Evolutionary conservation across 257 asterid genomes (phyloP).

Genomic region (Haberlea rhodopensis): DNA sequence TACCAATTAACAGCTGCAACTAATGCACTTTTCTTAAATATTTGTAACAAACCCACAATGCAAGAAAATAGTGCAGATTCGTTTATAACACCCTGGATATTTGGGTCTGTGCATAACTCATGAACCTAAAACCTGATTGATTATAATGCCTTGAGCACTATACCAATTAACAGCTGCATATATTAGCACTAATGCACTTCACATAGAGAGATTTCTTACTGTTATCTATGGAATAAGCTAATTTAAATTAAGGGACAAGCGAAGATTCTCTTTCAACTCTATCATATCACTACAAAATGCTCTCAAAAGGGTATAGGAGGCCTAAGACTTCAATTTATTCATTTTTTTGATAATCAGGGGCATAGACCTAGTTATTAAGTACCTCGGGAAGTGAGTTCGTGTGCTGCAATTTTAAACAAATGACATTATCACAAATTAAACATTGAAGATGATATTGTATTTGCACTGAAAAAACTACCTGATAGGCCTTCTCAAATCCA

Average conservation of each 20-base stretch:
- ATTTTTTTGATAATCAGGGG: too few relatives aligned
- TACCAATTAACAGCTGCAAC: background rate
- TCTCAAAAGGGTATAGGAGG: background rate
- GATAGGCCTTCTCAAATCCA: constrained; percentile 76
- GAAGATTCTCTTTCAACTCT: background rate
- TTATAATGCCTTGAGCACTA: background rate
- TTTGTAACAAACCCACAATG: too few relatives aligned
- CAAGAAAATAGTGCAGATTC: background rate
- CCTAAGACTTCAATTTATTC: background rate
- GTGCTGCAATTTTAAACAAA: background rate
- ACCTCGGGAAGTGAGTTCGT: background rate
- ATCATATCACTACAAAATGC: background rate
- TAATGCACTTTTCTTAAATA: background rate
- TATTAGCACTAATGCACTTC: background rate
- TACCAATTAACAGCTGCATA: background rate
- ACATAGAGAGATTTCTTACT: background rate
- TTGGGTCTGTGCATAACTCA: background rate
- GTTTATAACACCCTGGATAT: background rate
- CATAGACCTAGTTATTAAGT: background rate
- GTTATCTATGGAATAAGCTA: background rate
- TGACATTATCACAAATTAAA: background rate
- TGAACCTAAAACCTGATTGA: background rate
- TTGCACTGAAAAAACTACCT: constrained; percentile 40
- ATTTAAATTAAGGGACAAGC: background rate
- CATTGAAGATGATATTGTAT: background rate